These are phyloP conservation scores for Talaromyces amestolkiae DNA, from an alignment of 2,329 filamentous ascomycete species.

Conservation along the genomic window DNA sequence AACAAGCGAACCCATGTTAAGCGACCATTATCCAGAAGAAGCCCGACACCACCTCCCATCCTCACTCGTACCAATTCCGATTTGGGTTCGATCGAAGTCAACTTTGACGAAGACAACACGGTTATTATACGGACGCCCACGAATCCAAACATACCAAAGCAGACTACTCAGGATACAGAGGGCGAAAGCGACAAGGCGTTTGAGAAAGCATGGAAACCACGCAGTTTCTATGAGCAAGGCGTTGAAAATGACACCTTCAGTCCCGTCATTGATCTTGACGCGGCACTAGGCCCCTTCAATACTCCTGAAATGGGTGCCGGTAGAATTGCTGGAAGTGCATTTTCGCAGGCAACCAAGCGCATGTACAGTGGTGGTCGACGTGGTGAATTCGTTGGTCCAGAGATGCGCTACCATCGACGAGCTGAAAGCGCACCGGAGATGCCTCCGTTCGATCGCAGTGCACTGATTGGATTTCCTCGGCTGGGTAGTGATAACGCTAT, in stretches of 20 bases:
- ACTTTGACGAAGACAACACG: conserved; percentile 51
- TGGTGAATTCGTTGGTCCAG: conserved; percentile 47
- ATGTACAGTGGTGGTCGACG: conserved; percentile 51
- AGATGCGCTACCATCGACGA: conserved; percentile 51
- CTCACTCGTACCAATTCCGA: conserved; percentile 43
- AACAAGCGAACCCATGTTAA: conserved; percentile 47
- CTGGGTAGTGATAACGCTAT: conserved; percentile 40
- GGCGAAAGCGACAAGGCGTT: conserved; percentile 25
- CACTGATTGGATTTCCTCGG: conserved; percentile 35
- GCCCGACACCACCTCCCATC: conserved; percentile 47
- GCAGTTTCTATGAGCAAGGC: conserved; percentile 45
- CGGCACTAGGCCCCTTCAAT: conserved; percentile 87
- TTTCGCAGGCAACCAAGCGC: conserved; percentile 41
- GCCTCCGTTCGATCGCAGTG: conserved; percentile 47
- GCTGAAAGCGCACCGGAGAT: conserved; percentile 51
- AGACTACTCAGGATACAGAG: neutral
- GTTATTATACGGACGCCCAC: conserved; percentile 48
- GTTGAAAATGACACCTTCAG: conserved; percentile 64
- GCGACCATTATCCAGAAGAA: conserved; percentile 37
- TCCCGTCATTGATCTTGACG: conserved; percentile 90
- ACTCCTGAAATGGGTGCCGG: conserved; percentile 53
- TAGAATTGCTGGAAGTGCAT: conserved; percentile 34
- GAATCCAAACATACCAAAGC: conserved; percentile 32
- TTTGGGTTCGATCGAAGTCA: conserved; percentile 43
- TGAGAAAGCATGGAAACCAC: conserved; percentile 43